Evolutionary conservation across 345 rosid species (phyloP), one percentile per base, ranked within the genome.

Genomic region (Noccaea bulbosa): DNA sequence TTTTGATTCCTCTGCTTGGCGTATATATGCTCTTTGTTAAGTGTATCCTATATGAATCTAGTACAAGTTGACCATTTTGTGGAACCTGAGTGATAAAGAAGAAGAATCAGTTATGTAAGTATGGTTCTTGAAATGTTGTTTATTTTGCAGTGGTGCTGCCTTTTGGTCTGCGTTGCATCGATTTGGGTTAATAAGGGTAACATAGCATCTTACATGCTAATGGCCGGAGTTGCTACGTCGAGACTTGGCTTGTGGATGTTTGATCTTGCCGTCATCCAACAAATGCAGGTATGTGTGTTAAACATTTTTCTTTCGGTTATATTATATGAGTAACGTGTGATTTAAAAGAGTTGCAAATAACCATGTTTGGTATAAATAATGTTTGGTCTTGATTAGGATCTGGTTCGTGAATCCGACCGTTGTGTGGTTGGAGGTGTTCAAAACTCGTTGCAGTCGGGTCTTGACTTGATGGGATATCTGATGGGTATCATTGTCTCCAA

Each of bases 161-260:
- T 91, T 50, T 49, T 86, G 40, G n/a, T 83, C 10, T 87, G 96
- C 30, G 85, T 91, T 54, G 90, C 68, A 75, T 87, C 96, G 27
- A 86, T 87, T 45, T 87, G 85, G 92, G 74, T 84, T 17, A 69
- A 27, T 69, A 86, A 76, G 35, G 62, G 65, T n/a, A 48, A 57
- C 0, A 20, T 77, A 67, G 87, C 92, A 37, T 86, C 96, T 34
- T 91, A 80, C 30, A 84, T 93, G 84, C 85, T 93, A 38, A 91
- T 93, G 90, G 85, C 82, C 2, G 94, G 97, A 65, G 96, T 91
- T 38, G 94, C 91, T 9, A 63, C 89, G 11, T 93, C 98, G 45
- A 86, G 97, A 14, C 92, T 93, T 12, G 97, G 97, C n/a, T 70
- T 93, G 41, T 91, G 96, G 96, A 89, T 91, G 94, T 89, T 93